phyloP scores from a whole-genome alignment of 2,329 filamentous ascomycete genomes.

The Dactylella cylindrospora region DNA sequence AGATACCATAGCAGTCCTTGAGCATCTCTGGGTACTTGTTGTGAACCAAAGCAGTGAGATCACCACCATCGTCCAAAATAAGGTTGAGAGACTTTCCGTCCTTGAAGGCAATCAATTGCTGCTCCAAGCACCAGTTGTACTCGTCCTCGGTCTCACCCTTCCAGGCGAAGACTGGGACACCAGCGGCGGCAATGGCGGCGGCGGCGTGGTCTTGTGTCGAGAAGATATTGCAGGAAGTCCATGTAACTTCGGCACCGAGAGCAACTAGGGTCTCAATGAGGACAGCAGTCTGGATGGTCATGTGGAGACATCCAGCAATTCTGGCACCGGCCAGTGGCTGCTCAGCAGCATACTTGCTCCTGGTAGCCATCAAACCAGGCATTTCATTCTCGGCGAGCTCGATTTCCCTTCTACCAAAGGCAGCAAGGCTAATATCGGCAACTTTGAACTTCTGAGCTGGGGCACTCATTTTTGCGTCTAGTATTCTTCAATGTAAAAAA shows the following conservation, averaged over 20 bases:
- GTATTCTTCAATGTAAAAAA: too few relatives aligned
- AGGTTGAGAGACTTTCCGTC: slow-evolving; percentile 95
- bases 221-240: slow-evolving; percentile 99
- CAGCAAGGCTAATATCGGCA: slow-evolving; percentile 94
- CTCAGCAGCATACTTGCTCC: slow-evolving; percentile 84
- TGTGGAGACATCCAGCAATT: slow-evolving; percentile 97
- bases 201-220: slow-evolving; percentile 98
- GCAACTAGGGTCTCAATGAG: slow-evolving; percentile 93
- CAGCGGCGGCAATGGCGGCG: slow-evolving; percentile 89
- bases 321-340: slow-evolving; percentile 71
- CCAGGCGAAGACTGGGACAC: slow-evolving; percentile 84
- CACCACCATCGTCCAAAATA: slow-evolving; percentile 98
- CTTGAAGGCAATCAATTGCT: slow-evolving; percentile 96
- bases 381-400: slow-evolving; percentile 79
- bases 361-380: slow-evolving; percentile 86
- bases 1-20: slow-evolving; percentile 96
- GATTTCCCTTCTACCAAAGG: slow-evolving; percentile 98
- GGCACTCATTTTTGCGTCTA: slow-evolving; percentile 63
- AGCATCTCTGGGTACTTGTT: slow-evolving; percentile 98
- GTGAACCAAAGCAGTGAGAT: slow-evolving; percentile 94
- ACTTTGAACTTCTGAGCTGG: slow-evolving; percentile 96
- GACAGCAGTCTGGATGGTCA: slow-evolving; percentile 99
- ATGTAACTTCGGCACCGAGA: slow-evolving; percentile 97
- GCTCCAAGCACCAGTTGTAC: slow-evolving; percentile 99
- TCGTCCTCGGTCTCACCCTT: slow-evolving; percentile 98